Evolutionary conservation across 2,329 filamentous ascomycete species (phyloP), one percentile per base, ranked within the genome.

Genomic region (Xylaria sp.): DNA sequence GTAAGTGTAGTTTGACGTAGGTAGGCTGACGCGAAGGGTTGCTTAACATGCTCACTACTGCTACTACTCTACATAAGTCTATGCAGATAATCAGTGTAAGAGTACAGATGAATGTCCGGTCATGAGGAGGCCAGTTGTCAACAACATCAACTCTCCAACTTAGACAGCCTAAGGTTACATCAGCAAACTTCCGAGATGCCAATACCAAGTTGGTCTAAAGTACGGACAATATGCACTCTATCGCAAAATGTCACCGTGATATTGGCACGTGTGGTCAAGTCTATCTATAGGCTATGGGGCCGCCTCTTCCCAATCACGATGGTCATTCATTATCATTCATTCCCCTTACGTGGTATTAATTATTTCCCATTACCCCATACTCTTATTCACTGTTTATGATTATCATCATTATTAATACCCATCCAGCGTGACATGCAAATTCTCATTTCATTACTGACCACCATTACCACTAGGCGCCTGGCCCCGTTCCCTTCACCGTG

Each of bases 341-440:
- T 48, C n/a, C 18, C 46, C 20, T 28, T 28, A 28, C 28, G 28
- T 28, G 28, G 28, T 9, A 48, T 20, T 20, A 7, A 23, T 48
- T 20, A 20, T 48, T 46, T 48, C n/a, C 46, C 46, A 48, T 66
- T 66, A 63, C 13, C 58, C 58, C 58, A 54, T 65, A 20, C 51
- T 9, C 59, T 59, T 60, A 59, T 57, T 54, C 44, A 63, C 59
- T 60, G 37, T 52, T n/a, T 18, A 46, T 46, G 41, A 46, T 18
- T 54, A 55, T 56, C 55, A 37, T 12, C 55, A 58, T 20, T 56
- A 62, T 50, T 63, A 60, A 55, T 58, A 18, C 59, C 28, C 28
- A 39, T 50, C 55, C 59, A 50, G 52, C 59, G 67, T 67, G 68
- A 64, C 59, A 18, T 67, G 68, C 66, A 70, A 67, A 70, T 70